Base-by-base conservation (phyloP, 2,329 filamentous ascomycete genomes). In the Clarireedia monteithiana region DNA sequence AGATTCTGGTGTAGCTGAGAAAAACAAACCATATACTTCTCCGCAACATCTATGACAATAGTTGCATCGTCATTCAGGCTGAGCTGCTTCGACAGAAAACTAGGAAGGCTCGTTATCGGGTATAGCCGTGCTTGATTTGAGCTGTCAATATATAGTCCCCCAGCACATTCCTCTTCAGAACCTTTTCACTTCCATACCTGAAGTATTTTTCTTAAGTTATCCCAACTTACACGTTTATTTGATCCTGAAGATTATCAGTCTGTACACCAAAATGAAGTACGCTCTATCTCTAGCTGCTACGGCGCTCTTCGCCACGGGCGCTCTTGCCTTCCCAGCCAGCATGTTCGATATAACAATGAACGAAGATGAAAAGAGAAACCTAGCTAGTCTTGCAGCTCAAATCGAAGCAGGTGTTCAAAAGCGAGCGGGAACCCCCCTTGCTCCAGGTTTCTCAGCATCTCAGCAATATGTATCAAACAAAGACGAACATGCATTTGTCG, bases 381-480 rank as follows among this genome's bases (percentile, higher is more conserved):
- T 64, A 24, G 48, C 56, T 7, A 30, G 15, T 3, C 55, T 61
- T 10, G 55, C 60, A 15, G 55, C 59, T 7, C n/a, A 50, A 2
- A 60, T 62, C 17, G 59, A 61, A 51, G 57, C 53, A 10, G 49
- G 39, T 10, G 48, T 54, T 4, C 54, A 62, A 26, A 44, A 56
- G n/a, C 52, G 53, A 46, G 15, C 40, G 24, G 51, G 48, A 4
- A 42, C n/a, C 23, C 17, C 45, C 23, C 34, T 34, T 23, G 15
- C 23, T 34, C 57, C 60, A 15, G 52, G 52, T 26, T 66, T 63
- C 34, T 38, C 50, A 46, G 60, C 63, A 30, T 30, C 50, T 4
- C 36, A 60, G n/a, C 62, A 66, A 55, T 64, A 62, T 50, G 60
- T 64, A 15, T 61, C 60, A 6, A 65, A 49, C 15, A 55, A 40